Percentiles rank a stretch among this genome's conserved stretches.
These are phyloP conservation scores for Aspergillus taichungensis DNA, from an alignment of 495 filamentous ascomycete genomes.

Conservation along the genomic window DNA sequence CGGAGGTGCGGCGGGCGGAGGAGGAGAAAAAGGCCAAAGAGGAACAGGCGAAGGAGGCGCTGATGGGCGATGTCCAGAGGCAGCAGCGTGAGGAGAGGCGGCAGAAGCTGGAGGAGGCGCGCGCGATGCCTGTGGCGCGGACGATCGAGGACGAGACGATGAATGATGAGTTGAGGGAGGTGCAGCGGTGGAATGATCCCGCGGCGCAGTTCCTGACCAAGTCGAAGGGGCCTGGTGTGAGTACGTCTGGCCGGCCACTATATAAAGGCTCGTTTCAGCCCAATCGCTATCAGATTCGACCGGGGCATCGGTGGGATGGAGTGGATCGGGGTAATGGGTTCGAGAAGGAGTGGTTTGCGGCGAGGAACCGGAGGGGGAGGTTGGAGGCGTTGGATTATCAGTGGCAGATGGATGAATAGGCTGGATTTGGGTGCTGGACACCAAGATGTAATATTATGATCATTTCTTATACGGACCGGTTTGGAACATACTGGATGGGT, in stretches of 20 bases:
- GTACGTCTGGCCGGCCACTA: constrained; percentile 56
- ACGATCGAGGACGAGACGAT: constrained; percentile 71
- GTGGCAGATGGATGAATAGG: constrained; percentile 89
- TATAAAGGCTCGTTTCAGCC: constrained; percentile 75
- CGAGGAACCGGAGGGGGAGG: constrained; percentile 65
- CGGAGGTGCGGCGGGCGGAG: constrained; percentile 66
- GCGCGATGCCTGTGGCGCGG: constrained; percentile 69
- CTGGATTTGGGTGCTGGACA: background rate
- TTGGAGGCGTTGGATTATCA: constrained; percentile 75
- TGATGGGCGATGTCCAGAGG: constrained; percentile 79
- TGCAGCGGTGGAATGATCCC: constrained; percentile 86
- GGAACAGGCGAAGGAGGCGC: constrained; percentile 49
- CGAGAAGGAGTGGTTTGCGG: constrained; percentile 88
- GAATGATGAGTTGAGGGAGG: constrained; percentile 71
- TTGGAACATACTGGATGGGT: constrained; percentile 6
- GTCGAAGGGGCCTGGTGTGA: constrained; percentile 29
- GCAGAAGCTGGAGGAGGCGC: constrained; percentile 64
- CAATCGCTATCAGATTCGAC: constrained; percentile 90
- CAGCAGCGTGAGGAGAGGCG: constrained; percentile 45
- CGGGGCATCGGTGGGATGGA: constrained; percentile 93
- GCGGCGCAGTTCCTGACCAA: constrained; percentile 70
- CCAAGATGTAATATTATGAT: background rate
- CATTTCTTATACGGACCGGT: constrained; percentile 15
- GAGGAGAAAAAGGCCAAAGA: constrained; percentile 62
- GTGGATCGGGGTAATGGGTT: constrained; percentile 93